Evolutionary conservation across 768 basidiomycete species (phyloP).

Genomic region (Lentinula detonsa): DNA sequence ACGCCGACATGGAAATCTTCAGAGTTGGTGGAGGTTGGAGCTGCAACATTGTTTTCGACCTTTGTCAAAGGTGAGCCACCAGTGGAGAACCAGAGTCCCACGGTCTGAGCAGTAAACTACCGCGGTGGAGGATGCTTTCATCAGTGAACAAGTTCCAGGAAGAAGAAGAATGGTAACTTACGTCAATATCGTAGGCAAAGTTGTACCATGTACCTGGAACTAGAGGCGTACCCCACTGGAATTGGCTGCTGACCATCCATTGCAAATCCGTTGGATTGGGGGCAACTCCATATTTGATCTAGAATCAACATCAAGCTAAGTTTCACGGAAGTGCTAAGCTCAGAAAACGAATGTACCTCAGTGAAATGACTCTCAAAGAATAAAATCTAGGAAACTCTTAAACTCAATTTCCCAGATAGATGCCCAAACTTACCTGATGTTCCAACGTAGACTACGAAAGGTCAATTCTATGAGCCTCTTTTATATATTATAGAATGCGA

Average conservation of each 20-base stretch:
- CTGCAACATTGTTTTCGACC: constrained; percentile 40
- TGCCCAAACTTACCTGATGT: constrained; percentile 37
- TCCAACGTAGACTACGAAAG: constrained; percentile 39
- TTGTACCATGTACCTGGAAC: constrained; percentile 54
- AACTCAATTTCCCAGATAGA: background rate
- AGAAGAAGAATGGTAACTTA: constrained; percentile 22
- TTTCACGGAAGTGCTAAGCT: background rate
- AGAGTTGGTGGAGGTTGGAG: constrained; percentile 51
- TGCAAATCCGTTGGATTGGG: constrained; percentile 43
- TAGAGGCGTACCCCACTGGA: constrained; percentile 47
- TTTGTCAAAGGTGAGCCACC: constrained; percentile 40
- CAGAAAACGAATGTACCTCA: constrained; percentile 26
- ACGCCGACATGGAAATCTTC: constrained; percentile 59
- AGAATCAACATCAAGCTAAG: background rate
- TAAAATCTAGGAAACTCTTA: constrained; percentile 20
- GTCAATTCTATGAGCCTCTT: background rate
- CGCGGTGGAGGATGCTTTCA: background rate
- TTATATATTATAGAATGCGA: background rate
- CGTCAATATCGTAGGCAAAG: constrained; percentile 62
- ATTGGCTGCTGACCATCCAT: constrained; percentile 42
- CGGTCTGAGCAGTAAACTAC: constrained; percentile 46
- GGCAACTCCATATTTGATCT: constrained; percentile 54
- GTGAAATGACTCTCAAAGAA: constrained; percentile 66
- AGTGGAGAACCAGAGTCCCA: constrained; percentile 54
- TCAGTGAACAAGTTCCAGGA: background rate